Conservation (phyloP, 805 yeast genomes). For the Lipomyces yamanashiensis region DNA sequence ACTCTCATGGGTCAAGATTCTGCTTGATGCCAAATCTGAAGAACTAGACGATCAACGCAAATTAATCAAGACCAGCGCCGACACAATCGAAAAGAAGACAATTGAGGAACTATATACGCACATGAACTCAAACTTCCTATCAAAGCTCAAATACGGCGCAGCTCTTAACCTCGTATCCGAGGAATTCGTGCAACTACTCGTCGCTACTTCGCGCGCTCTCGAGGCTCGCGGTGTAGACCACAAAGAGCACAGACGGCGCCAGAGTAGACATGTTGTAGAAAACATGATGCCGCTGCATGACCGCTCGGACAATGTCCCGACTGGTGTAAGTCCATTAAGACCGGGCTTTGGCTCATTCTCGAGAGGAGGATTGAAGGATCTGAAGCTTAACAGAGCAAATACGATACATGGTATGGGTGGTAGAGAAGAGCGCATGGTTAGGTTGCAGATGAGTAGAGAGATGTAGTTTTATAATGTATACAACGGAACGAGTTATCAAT, state of each 20-base stretch:
- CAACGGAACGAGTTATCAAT: neutral
- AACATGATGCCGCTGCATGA: conserved; percentile 30
- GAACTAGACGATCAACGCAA: conserved; percentile 31
- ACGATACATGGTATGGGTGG: conserved; percentile 21
- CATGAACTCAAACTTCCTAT: conserved; percentile 20
- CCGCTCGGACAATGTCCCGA: conserved; percentile 13
- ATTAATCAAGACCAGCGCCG: conserved; percentile 7
- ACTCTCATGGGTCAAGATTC: conserved; percentile 28
- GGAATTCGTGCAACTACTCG: conserved; percentile 23
- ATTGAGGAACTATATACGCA: conserved; percentile 15
- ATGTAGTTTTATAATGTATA: neutral
- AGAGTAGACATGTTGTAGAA: conserved; percentile 14
- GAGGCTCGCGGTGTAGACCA: conserved; percentile 18
- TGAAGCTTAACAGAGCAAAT: conserved; percentile 23
- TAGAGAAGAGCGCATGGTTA: conserved; percentile 5
- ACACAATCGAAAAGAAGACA: neutral
- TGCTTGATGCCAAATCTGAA: conserved; percentile 22
- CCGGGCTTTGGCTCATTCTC: conserved; percentile 1
- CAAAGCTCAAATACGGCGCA: conserved; percentile 28
- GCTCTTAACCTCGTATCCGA: conserved; percentile 31
- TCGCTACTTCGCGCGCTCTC: conserved; percentile 7
- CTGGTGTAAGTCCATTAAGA: neutral
- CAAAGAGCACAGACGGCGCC: conserved; percentile 25
- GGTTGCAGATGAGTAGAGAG: conserved; percentile 8
- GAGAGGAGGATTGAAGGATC: conserved; percentile 31